phyloP scores from a whole-genome alignment of 768 basidiomycete species.

The Cystobasidium onofrii region DNA sequence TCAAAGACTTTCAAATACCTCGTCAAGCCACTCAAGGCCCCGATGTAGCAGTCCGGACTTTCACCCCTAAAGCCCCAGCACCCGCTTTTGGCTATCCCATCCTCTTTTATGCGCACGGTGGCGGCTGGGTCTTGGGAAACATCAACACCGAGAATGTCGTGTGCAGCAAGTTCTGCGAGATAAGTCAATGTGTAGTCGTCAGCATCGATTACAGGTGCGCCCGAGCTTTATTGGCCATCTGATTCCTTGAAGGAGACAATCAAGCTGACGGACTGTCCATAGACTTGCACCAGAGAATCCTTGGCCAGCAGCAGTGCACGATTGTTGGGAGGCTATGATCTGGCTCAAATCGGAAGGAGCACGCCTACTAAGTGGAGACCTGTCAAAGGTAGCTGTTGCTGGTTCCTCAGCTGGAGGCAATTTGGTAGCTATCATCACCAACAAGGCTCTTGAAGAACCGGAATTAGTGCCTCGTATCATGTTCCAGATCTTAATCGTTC shows the following conservation, averaged over 20 bases:
- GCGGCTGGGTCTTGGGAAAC: constrained; percentile 3
- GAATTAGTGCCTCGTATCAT: not conserved
- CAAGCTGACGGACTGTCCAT: not conserved
- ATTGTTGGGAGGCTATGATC: constrained; percentile 2
- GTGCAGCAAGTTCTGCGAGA: constrained; percentile 13
- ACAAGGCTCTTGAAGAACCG: not conserved
- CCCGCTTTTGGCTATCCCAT: constrained; percentile 6
- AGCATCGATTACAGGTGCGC: constrained; percentile 17
- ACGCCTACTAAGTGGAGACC: not conserved
- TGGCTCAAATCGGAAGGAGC: constrained; percentile 13
- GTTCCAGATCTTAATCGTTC: not conserved
- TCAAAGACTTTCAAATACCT: not conserved
- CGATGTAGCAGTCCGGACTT: constrained; percentile 2
- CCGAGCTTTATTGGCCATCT: not conserved
- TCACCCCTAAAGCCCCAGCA: not conserved
- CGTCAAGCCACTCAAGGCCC: not conserved
- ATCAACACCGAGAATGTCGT: constrained; percentile 23
- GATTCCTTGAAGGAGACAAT: not conserved
- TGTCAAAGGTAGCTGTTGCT: constrained; percentile 6
- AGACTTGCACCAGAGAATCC: constrained; percentile 16
- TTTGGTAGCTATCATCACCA: not conserved
- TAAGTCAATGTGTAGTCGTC: not conserved
- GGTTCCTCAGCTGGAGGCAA: constrained; percentile 15
- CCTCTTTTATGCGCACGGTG: not conserved
- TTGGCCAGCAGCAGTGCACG: constrained; percentile 14